Percentiles rank a stretch among this genome's conserved stretches.
phyloP scores from a whole-genome alignment of 257 asterid species.

The Scutellaria galericulata region DNA sequence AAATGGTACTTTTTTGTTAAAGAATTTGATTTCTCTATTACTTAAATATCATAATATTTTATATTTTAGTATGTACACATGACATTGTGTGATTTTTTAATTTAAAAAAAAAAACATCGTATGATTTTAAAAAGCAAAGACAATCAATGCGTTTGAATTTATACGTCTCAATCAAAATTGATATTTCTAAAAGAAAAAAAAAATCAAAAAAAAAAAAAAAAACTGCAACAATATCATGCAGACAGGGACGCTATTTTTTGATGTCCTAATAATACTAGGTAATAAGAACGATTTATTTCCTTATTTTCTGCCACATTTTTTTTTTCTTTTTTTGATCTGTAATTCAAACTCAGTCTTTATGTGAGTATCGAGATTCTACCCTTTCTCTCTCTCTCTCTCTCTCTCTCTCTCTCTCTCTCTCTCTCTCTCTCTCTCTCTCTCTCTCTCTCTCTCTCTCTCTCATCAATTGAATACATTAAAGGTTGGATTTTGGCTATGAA shows the following conservation, averaged over 20 bases:
- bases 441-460: not conserved
- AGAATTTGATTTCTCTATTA: no score
- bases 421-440: no score
- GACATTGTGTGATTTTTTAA: no score
- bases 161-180: no score
- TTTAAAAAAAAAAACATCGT: no score
- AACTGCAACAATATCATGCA: not conserved
- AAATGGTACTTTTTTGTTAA: no score
- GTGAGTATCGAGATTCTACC: not conserved
- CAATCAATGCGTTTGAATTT: no score
- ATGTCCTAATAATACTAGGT: conserved; percentile 2
- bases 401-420: not conserved
- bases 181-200: no score
- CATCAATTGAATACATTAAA: not conserved
- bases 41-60: no score
- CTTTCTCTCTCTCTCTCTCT: not conserved
- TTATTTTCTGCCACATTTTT: not conserved
- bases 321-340: not conserved
- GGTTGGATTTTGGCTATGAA: not conserved
- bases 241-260: not conserved
- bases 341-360: not conserved
- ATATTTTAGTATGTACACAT: no score
- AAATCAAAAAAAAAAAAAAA: not conserved
- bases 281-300: conserved; percentile 1
- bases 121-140: no score